Percentiles rank a stretch among this genome's conserved stretches.
Conservation (phyloP, 768 basidiomycete species). For the Mycena maculata region DNA sequence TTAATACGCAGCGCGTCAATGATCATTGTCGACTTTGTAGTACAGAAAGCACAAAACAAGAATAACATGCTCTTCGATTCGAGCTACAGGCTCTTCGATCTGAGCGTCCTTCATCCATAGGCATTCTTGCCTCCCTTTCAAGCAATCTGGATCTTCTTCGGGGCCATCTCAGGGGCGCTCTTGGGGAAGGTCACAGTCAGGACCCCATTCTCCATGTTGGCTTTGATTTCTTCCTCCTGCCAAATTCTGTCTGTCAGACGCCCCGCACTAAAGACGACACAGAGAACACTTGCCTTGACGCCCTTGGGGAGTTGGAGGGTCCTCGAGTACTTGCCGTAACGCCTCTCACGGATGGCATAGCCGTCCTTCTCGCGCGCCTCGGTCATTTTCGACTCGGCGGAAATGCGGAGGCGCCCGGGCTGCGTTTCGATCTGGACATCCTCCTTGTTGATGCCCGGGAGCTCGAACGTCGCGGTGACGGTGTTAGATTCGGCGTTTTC, state of each 20-base stretch:
- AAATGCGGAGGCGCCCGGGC: slow-evolving; percentile 60
- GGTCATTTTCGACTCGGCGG: slow-evolving; percentile 57
- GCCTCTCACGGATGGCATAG: slow-evolving; percentile 61
- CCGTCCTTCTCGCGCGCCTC: slow-evolving; percentile 49
- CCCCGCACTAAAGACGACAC: not conserved
- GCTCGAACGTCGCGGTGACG: slow-evolving; percentile 67
- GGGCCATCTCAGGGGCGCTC: slow-evolving; percentile 46
- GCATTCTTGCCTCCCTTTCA: no score
- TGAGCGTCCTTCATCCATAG: no score
- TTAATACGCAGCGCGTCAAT: no score
- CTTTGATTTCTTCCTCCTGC: slow-evolving; percentile 47
- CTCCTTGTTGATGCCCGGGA: slow-evolving; percentile 65
- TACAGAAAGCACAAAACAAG: no score
- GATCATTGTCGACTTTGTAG: no score
- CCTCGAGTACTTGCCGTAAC: slow-evolving; percentile 57
- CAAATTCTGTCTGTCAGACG: not conserved
- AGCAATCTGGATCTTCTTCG: slow-evolving; percentile 46
- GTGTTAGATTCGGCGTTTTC: slow-evolving; percentile 59
- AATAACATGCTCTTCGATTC: no score
- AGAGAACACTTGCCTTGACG: slow-evolving; percentile 57
- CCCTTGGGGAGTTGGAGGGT: slow-evolving; percentile 63
- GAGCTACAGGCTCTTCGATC: no score
- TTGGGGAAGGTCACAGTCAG: slow-evolving; percentile 67
- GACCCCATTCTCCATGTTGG: slow-evolving; percentile 64
- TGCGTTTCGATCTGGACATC: slow-evolving; percentile 64